A percentile compares a stretch with the other conserved stretches of the same genome.
Conservation (phyloP, 2,329 filamentous ascomycete species). For the Coleophoma eucalyptorum region DNA sequence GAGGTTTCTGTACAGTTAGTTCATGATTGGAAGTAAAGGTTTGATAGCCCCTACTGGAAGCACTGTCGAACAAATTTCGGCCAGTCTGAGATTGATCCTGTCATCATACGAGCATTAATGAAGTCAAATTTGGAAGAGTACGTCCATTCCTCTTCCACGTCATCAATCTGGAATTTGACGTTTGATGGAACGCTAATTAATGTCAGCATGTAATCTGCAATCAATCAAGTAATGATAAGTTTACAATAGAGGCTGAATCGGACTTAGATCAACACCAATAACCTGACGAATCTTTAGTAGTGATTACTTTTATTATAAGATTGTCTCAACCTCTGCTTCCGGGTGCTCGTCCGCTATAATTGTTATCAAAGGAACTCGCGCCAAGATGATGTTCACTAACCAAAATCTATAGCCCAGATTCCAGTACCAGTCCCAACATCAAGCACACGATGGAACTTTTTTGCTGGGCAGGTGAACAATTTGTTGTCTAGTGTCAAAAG, state of each 20-base stretch:
- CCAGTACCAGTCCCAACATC: constrained; percentile 4
- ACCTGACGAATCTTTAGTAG: constrained; percentile 7
- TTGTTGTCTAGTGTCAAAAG: not conserved
- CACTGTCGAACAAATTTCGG: constrained; percentile 8
- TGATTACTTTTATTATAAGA: not conserved
- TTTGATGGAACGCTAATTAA: constrained; percentile 46
- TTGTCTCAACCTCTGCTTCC: constrained; percentile 4
- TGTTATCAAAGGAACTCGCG: not conserved
- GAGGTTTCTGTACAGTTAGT: constrained; percentile 16
- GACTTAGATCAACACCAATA: constrained; percentile 24
- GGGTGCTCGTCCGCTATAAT: not conserved
- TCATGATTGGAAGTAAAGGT: not conserved
- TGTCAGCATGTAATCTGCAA: not conserved
- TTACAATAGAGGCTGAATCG: constrained; percentile 31
- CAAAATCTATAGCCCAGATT: constrained; percentile 10
- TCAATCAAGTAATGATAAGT: not conserved
- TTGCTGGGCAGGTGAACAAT: not conserved
- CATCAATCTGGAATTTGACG: constrained; percentile 60
- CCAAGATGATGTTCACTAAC: not conserved
- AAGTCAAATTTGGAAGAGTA: constrained; percentile 19
- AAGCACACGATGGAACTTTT: constrained; percentile 1
- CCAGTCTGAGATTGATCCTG: constrained; percentile 19
- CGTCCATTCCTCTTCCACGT: constrained; percentile 31
- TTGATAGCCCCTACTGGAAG: not conserved
- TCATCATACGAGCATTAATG: constrained; percentile 20